Evolutionary conservation across 257 asterid species (phyloP).

Genomic region (Dorcoceras hygrometricum): DNA sequence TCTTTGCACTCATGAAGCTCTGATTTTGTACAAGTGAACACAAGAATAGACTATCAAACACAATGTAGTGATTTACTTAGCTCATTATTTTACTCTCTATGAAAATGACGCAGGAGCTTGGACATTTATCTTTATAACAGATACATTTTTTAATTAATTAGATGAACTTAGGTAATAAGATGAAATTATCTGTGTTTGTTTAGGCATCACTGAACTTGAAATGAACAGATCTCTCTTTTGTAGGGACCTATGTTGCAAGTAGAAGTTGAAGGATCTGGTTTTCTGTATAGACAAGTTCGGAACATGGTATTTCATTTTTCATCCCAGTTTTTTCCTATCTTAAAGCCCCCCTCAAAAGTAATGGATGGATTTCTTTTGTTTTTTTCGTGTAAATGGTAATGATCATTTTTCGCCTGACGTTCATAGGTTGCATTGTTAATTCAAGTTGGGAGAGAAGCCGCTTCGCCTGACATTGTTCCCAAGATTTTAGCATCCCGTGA

Average conservation of each 20-base stretch:
- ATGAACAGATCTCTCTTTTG: slow-evolving; percentile 21
- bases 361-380: not conserved
- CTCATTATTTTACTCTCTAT: not conserved
- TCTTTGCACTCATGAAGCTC: slow-evolving; percentile 17
- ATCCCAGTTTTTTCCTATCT: not conserved
- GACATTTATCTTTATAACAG: not conserved
- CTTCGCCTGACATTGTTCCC: slow-evolving; percentile 61
- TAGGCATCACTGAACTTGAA: not conserved
- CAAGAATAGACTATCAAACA: not conserved
- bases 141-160: not conserved
- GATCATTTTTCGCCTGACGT: not conserved
- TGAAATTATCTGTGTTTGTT: not conserved
- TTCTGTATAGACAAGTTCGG: slow-evolving; percentile 86
- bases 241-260: slow-evolving; percentile 86
- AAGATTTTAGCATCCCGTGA: slow-evolving; percentile 61
- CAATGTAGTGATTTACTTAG: slow-evolving; percentile 1
- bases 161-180: slow-evolving; percentile 2
- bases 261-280: slow-evolving; percentile 94
- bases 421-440: slow-evolving; percentile 74
- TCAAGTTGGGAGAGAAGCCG: slow-evolving; percentile 89
- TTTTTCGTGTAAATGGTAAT: not conserved
- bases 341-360: too few species aligned
- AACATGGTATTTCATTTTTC: slow-evolving; percentile 62
- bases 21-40: slow-evolving; percentile 12
- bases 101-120: not conserved